These are phyloP conservation scores for Diversispora eburnea DNA, from an alignment of 192 early-diverging fungal species.

Conservation along the genomic window DNA sequence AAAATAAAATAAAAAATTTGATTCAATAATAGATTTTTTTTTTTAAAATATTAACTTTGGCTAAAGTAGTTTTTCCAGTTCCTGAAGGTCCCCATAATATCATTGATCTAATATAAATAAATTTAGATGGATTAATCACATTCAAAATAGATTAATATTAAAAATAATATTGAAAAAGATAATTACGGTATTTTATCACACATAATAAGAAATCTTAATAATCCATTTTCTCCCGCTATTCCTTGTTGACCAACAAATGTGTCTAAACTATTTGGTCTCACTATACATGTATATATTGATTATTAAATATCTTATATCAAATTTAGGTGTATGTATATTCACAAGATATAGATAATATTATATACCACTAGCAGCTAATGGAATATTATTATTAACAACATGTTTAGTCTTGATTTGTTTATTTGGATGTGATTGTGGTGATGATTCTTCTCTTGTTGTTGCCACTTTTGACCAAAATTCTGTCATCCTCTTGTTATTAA, in stretches of 20 bases:
- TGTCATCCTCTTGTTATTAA: no score
- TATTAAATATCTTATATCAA: background rate
- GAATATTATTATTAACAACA: background rate
- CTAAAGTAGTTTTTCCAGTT: slow-evolving; percentile 40
- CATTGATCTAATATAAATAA: slow-evolving; percentile 47
- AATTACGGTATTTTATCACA: slow-evolving; percentile 56
- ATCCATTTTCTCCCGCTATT: slow-evolving; percentile 59
- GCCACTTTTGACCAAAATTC: no score
- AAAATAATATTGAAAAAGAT: background rate
- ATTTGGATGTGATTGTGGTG: background rate
- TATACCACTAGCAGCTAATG: background rate
- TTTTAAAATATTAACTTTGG: slow-evolving; percentile 23
- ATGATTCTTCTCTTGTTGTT: no score
- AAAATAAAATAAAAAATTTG: background rate
- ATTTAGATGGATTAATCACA: background rate
- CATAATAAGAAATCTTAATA: slow-evolving; percentile 64
- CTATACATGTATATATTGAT: slow-evolving; percentile 22
- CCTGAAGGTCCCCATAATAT: slow-evolving; percentile 66
- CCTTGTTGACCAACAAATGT: slow-evolving; percentile 72
- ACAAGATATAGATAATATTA: background rate
- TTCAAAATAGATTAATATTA: background rate
- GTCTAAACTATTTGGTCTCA: slow-evolving; percentile 55
- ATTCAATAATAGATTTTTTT: background rate
- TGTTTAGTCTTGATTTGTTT: background rate
- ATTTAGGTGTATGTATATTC: background rate